Evolutionary conservation across 352 stramenopile genomes (phyloP).

Genomic region (Globisporangium sylvaticum): DNA sequence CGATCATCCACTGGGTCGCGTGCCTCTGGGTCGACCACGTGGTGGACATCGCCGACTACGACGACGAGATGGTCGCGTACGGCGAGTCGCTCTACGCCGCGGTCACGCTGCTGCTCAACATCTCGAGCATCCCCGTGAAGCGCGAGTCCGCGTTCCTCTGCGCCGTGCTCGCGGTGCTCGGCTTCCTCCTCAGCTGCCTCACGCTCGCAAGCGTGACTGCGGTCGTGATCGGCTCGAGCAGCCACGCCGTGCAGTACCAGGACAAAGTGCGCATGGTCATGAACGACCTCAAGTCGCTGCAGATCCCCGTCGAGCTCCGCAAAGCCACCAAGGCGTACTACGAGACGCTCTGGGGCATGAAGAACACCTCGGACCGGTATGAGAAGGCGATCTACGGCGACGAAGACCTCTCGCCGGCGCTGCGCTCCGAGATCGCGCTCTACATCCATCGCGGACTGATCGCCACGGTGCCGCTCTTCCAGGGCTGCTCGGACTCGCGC

Average conservation of each 20-base stretch:
- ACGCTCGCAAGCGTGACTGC: conserved; percentile 50
- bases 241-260: conserved; percentile 52
- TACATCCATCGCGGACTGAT: conserved; percentile 57
- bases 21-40: conserved; percentile 44
- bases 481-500: conserved; percentile 52
- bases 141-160: conserved; percentile 37
- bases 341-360: conserved; percentile 62
- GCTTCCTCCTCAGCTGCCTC: conserved; percentile 49
- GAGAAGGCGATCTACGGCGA: conserved; percentile 71
- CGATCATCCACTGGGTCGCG: conserved; percentile 58
- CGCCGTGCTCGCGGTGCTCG: conserved; percentile 36
- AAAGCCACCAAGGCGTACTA: conserved; percentile 55
- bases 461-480: conserved; percentile 53
- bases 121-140: conserved; percentile 34
- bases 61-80: conserved; percentile 39
- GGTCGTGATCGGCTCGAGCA: conserved; percentile 41
- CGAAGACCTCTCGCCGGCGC: conserved; percentile 48
- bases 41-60: conserved; percentile 23
- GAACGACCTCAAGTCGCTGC: conserved; percentile 58
- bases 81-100: conserved; percentile 43
- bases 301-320: conserved; percentile 49
- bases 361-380: conserved; percentile 62
- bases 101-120: conserved; percentile 45
- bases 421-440: conserved; percentile 55
- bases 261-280: conserved; percentile 60